phyloP scores from a whole-genome alignment of 352 stramenopile species.

The Blastocystis sp. region DNA sequence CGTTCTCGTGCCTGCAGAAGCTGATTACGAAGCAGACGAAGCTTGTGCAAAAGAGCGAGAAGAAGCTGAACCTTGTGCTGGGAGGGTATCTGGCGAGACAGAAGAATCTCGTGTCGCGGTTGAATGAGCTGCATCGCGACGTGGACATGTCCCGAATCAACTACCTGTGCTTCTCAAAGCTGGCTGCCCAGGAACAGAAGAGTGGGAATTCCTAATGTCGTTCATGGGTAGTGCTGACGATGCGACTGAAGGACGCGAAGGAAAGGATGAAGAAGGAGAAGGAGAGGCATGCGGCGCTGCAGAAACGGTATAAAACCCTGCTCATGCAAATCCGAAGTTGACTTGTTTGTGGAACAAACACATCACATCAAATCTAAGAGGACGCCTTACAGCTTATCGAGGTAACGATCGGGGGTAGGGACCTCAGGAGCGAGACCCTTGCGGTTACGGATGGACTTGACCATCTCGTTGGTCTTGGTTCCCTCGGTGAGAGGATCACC shows the following conservation, averaged over 20 bases:
- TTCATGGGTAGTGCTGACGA: constrained; percentile 1
- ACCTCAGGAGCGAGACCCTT: too few relatives aligned
- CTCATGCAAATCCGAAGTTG: background rate
- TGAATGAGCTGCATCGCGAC: background rate
- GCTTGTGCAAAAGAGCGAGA: background rate
- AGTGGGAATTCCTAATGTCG: background rate
- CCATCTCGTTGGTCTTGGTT: too few relatives aligned
- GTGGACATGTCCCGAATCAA: constrained; percentile 18
- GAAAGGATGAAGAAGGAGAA: constrained; percentile 11
- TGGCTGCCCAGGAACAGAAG: background rate
- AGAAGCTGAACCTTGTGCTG: constrained; percentile 4
- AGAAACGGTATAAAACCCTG: constrained; percentile 30
- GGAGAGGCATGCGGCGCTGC: background rate
- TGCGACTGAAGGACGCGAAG: background rate
- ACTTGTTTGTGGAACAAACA: too few relatives aligned
- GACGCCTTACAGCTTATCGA: constrained; percentile 77
- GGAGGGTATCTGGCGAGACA: background rate
- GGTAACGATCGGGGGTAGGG: too few relatives aligned
- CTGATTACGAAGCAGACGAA: constrained; percentile 24
- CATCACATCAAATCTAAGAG: too few relatives aligned
- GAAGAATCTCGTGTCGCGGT: background rate
- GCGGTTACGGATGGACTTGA: too few relatives aligned
- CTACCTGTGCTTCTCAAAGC: constrained; percentile 8
- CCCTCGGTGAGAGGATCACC: too few relatives aligned
- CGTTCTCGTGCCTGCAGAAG: background rate